Conservation (phyloP, 1,139 yeast genomes). For the Candida gigantensis region DNA sequence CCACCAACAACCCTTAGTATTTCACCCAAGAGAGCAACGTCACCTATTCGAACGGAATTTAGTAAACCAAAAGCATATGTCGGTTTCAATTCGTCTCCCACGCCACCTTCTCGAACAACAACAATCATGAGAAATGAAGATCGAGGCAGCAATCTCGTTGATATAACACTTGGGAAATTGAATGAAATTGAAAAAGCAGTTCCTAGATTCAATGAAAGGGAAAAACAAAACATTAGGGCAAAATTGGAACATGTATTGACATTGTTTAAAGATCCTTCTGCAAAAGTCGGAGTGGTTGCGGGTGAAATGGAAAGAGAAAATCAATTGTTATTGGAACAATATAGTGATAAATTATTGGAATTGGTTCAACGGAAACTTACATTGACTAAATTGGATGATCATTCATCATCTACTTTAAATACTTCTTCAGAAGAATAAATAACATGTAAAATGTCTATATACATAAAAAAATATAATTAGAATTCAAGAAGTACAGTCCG, state of each 20-base stretch:
- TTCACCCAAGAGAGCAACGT: constrained; percentile 6
- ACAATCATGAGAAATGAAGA: constrained; percentile 2
- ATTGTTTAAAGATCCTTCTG: no score
- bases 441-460: no score
- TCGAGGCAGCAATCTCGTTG: constrained; percentile 6
- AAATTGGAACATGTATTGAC: constrained; percentile 15
- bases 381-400: constrained; percentile 1
- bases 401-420: background rate
- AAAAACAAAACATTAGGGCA: constrained; percentile 13
- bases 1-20: constrained; percentile 4
- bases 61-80: constrained; percentile 6
- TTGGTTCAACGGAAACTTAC: constrained; percentile 23
- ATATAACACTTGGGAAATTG: constrained; percentile 7
- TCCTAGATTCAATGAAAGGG: constrained; percentile 10
- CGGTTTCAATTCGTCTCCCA: constrained; percentile 5
- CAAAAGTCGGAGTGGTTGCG: no score
- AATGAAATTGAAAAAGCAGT: constrained; percentile 11
- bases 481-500: no score
- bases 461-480: no score
- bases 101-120: constrained; percentile 7
- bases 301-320: constrained; percentile 7
- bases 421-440: constrained; percentile 3
- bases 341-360: constrained; percentile 33
- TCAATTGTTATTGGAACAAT: constrained; percentile 26
- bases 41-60: constrained; percentile 2